Base-by-base conservation (phyloP, 2,329 filamentous ascomycete species). In the Pyrenochaeta sp. region DNA sequence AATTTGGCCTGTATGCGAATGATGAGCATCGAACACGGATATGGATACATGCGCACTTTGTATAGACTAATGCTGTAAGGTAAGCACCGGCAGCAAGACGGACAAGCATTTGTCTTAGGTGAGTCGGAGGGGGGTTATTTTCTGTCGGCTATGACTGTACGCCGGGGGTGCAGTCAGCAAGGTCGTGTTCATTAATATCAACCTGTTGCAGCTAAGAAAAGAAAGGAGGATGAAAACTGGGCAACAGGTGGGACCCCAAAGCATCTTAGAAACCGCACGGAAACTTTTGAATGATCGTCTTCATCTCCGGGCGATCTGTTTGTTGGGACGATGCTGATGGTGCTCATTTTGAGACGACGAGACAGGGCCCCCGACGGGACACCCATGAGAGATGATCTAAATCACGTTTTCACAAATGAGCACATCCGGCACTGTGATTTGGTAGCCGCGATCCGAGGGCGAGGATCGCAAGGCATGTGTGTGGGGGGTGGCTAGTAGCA, bases 241-340 rank as follows among this genome's bases (percentile, higher is more conserved):
- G 36, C 17, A 23, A 39, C 36, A 23, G 14, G 30, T 23, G 20
- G 20, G 30, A 32, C 33, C 7, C 23, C 30, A 45, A 29, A 4
- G 42, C 18, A 45, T 14, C 6, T 14, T 3, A 20, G 20, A n/a
- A 39, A 21, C 11, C 21, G 21, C 12, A 21, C 18, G 17, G 36
- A 14, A 20, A 23, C 18, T 5, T 35, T 50, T 32, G 48, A 40
- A 32, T 5, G 42, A 52, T 58, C 29, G 32, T 5, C 51, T 32
- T 58, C 56, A 58, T 58, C 47, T 58, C 56, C 52, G 56, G 37
- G 30, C 15, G 45, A 45, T 47, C 32, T 44, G 43, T 58, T 58
- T 40, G 47, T 49, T 36, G 51, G 30, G 40, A 29, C 23, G 17
- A 30, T 42, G 40, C 14, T 42, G 40, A 42, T 42, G 23, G 7